These are phyloP conservation scores for Elsinoe ampelina DNA, from an alignment of 2,329 filamentous ascomycete species.

Conservation along the genomic window DNA sequence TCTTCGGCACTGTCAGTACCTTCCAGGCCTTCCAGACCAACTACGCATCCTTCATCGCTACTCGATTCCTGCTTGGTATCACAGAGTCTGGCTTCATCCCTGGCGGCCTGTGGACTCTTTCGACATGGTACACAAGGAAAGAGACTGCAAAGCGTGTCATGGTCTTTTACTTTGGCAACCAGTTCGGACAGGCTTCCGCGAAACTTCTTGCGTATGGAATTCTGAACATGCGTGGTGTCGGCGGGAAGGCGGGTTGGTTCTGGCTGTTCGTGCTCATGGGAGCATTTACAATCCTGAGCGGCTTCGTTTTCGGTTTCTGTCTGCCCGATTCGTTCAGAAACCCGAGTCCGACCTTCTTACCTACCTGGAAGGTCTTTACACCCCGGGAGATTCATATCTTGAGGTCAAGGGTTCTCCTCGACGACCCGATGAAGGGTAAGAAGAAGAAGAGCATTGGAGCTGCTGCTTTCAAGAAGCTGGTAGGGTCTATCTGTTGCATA, in stretches of 20 bases:
- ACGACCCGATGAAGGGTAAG: constrained; percentile 25
- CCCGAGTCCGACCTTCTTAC: constrained; percentile 22
- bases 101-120: constrained; percentile 40
- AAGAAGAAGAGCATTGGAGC: constrained; percentile 26
- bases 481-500: not conserved
- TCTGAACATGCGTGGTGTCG: constrained; percentile 17
- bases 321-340: constrained; percentile 26
- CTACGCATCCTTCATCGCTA: constrained; percentile 30
- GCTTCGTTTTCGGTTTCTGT: constrained; percentile 24
- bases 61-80: constrained; percentile 31
- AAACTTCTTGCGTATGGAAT: constrained; percentile 22
- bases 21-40: constrained; percentile 35
- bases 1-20: constrained; percentile 31
- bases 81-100: constrained; percentile 40
- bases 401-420: constrained; percentile 22
- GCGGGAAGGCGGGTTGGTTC: constrained; percentile 17
- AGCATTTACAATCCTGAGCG: constrained; percentile 16
- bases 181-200: constrained; percentile 32
- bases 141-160: constrained; percentile 36
- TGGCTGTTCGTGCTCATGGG: constrained; percentile 18
- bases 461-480: constrained; percentile 24
- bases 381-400: constrained; percentile 26
- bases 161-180: constrained; percentile 39
- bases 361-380: constrained; percentile 22
- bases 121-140: constrained; percentile 39